Evolutionary conservation across 768 basidiomycete species (phyloP).

Genomic region (Mrakia gelida): DNA sequence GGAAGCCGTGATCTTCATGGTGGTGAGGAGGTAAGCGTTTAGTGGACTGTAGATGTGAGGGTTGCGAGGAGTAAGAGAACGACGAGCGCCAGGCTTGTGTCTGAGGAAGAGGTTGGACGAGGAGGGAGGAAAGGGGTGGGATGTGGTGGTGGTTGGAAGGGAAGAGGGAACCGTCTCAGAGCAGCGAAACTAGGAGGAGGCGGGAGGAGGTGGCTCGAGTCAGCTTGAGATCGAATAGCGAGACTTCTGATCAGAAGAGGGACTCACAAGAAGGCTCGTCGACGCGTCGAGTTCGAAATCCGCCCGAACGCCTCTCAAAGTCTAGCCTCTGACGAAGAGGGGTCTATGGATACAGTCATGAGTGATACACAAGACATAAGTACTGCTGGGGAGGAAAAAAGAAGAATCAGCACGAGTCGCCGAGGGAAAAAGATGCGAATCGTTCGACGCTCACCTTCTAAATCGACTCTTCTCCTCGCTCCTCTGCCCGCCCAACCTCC

Average conservation of each 20-base stretch:
- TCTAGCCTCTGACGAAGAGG: no score
- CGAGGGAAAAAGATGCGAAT: not conserved
- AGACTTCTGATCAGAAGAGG: not conserved
- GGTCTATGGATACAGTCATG: no score
- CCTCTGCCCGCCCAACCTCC: constrained; percentile 21
- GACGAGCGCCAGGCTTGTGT: constrained; percentile 4
- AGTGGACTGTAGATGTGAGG: not conserved
- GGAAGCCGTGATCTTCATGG: not conserved
- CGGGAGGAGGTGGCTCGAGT: not conserved
- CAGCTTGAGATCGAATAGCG: not conserved
- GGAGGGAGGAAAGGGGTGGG: not conserved
- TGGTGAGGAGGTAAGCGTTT: not conserved
- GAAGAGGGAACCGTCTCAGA: not conserved
- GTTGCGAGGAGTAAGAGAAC: not conserved
- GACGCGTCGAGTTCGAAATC: not conserved
- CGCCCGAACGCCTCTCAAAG: not conserved
- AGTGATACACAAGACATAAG: no score
- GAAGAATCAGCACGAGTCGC: no score
- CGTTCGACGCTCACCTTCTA: not conserved
- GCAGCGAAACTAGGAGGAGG: not conserved
- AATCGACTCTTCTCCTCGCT: constrained; percentile 1
- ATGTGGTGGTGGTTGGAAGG: not conserved
- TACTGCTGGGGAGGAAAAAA: no score
- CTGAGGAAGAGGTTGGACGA: no score
- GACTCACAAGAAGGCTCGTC: not conserved